Evolutionary conservation across 164 flowering plant genomes (phyloP), one percentile per base, ranked within the genome.

Genomic region (Echeveria elegans): DNA sequence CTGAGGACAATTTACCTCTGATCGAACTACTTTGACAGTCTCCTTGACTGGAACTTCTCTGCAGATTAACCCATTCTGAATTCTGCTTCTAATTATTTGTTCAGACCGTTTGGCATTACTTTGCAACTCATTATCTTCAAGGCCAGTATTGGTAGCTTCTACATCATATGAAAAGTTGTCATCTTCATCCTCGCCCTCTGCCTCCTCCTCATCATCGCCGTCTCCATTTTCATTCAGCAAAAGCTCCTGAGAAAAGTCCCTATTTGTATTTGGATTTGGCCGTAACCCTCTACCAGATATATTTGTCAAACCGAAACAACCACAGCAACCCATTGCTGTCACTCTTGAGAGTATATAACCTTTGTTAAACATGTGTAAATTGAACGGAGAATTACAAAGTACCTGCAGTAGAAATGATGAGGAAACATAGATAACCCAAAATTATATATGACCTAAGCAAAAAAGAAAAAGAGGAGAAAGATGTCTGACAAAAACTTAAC

Each of bases 31-130:
- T 66, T 64, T 74, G 70, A 74, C 66, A 12, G 99, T 92, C 72
- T 87, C 97, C 77, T 88, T 95, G 45, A 90, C 99, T 38, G 92
- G 96, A 71, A 77, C 71, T 69, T 85, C 87, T 78, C 98, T 80
- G 79, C 99, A 95, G 69, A 87, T 79, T 73, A 81, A 63, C 62
- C 89, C 96, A 81, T 77, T 82, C 68, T 80, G 84, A 72, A 68
- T 70, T 70, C 86, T 86, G 48, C 69, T 63, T 66, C 67, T 71
- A 50, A 94, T 72, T 71, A 91, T 83, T 67, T 91, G 91, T 73
- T 91, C 96, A 61, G 90, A 83, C 0, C 78, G 77, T 72, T 84
- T 84, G 23, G 72, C 68, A 9, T 73, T 77, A 29, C 66, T 82
- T 36, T 38, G 77, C n/a, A 71, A 40, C 59, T 81, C 89, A 15